These are phyloP conservation scores for Chlamydomonas reinhardtii DNA, from an alignment of 163 green algal genomes.

Conservation along the genomic window DNA sequence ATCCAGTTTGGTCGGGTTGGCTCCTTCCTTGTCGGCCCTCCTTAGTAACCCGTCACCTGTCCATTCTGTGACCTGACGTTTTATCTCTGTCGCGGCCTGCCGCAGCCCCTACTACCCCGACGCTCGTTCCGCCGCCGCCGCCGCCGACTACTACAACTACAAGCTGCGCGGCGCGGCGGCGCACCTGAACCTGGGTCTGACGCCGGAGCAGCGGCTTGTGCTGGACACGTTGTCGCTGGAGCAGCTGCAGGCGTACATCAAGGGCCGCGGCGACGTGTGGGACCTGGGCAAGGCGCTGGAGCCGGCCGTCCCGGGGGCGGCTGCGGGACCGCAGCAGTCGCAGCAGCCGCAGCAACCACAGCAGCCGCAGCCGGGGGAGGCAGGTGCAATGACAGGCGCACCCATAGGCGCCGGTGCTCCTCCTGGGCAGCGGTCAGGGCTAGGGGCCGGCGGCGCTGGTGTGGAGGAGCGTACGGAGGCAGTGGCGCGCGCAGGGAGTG, in stretches of 20 bases:
- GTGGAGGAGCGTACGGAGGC: too few species aligned
- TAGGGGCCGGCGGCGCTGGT: too few species aligned
- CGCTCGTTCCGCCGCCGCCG: constrained; percentile 9
- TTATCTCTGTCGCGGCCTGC: too few species aligned
- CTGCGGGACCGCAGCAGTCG: too few species aligned
- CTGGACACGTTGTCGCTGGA: constrained; percentile 42
- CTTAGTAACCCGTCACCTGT: too few species aligned
- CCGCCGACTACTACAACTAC: constrained; percentile 42
- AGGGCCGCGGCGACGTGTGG: constrained; percentile 31
- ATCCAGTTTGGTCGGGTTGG: too few species aligned
- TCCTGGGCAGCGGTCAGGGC: too few species aligned
- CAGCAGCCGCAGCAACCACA: neutral
- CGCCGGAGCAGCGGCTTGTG: constrained; percentile 13
- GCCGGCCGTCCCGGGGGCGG: neutral
- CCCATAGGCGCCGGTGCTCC: too few species aligned
- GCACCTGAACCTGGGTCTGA: constrained; percentile 49
- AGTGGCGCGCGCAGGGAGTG: too few species aligned
- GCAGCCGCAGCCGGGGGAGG: neutral
- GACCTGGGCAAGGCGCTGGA: constrained; percentile 22
- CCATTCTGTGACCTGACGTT: too few species aligned
- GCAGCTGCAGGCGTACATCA: constrained; percentile 37
- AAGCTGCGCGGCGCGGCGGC: constrained; percentile 32
- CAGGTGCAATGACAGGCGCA: too few species aligned
- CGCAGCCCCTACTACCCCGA: constrained; percentile 44
- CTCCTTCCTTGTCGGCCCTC: too few species aligned